Evolutionary conservation across 2,329 filamentous ascomycete genomes (phyloP).

Genomic region (Monosporascus sp.): DNA sequence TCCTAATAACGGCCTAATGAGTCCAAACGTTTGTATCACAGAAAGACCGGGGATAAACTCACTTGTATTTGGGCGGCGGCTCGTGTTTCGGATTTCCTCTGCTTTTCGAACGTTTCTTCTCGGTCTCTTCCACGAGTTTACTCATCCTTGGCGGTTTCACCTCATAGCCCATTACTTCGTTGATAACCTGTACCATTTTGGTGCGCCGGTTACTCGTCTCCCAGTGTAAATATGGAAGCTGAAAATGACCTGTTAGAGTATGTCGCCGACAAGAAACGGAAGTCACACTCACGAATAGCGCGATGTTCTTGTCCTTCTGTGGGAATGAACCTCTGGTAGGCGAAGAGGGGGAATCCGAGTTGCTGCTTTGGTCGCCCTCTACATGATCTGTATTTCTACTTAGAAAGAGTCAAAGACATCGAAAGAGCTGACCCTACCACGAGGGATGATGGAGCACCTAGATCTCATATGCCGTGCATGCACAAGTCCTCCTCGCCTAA

Average conservation of each 20-base stretch:
- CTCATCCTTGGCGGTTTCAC: background rate
- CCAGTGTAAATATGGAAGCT: conserved; percentile 24
- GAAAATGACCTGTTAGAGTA: background rate
- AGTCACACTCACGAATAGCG: conserved; percentile 3
- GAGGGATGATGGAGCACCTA: conserved; percentile 3
- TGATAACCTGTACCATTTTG: conserved; percentile 10
- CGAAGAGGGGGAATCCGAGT: background rate
- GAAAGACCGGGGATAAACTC: background rate
- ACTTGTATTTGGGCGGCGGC: background rate
- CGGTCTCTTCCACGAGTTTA: background rate
- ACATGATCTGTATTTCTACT: background rate
- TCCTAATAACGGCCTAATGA: background rate
- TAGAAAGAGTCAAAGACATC: background rate
- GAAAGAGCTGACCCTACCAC: background rate
- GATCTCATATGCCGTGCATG: conserved; percentile 6
- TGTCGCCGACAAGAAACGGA: background rate
- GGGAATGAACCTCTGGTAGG: background rate
- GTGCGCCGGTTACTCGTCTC: conserved; percentile 15
- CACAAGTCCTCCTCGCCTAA: background rate
- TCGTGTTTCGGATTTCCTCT: background rate
- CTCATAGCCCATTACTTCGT: conserved; percentile 6
- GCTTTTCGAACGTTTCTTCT: background rate
- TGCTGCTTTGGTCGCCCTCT: background rate
- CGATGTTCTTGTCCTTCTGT: conserved; percentile 2
- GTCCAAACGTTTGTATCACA: background rate